Evolutionary conservation across 2,329 filamentous ascomycete genomes (phyloP).

Genomic region (Sordariomycetes sp.): DNA sequence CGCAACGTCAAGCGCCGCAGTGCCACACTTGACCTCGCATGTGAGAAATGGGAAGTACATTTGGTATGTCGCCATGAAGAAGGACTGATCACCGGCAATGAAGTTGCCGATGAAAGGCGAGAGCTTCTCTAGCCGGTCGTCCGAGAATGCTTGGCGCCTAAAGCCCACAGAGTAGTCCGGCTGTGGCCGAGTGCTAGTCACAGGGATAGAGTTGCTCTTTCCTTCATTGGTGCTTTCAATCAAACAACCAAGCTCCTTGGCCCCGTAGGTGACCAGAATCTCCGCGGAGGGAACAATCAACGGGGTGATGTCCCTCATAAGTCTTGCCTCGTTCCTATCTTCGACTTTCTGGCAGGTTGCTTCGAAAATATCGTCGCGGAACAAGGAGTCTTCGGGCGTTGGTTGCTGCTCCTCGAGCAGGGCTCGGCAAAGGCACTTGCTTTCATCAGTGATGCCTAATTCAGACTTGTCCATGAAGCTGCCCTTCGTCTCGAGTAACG

Average conservation of each 20-base stretch:
- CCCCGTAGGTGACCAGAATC: conserved; percentile 17
- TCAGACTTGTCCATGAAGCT: conserved; percentile 26
- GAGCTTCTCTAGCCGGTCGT: conserved; percentile 29
- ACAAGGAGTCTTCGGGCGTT: conserved; percentile 21
- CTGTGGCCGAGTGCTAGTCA: conserved; percentile 26
- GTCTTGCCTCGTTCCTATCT: conserved; percentile 22
- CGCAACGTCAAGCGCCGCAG: conserved; percentile 22
- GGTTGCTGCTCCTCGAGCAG: conserved; percentile 5
- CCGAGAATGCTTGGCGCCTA: conserved; percentile 27
- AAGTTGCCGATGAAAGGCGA: conserved; percentile 22
- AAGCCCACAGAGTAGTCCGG: conserved; percentile 35
- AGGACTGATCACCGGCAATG: too few relatives aligned
- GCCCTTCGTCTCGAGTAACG: conserved; percentile 26
- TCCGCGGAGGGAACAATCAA: conserved; percentile 28
- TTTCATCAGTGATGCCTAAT: conserved; percentile 18
- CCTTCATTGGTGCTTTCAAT: conserved; percentile 24
- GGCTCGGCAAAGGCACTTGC: conserved; percentile 15
- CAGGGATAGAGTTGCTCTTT: conserved; percentile 28
- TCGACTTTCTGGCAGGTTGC: conserved; percentile 19
- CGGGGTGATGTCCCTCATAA: conserved; percentile 24
- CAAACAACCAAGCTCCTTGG: conserved; percentile 17
- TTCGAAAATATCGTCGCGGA: conserved; percentile 26
- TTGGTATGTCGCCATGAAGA: conserved; percentile 31
- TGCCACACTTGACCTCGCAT: conserved; percentile 36
- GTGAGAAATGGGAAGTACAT: conserved; percentile 41